Percentiles rank a stretch among this genome's conserved stretches.
Evolutionary conservation across 352 stramenopile species (phyloP).

Genomic region (Pythium scleroteichum): DNA sequence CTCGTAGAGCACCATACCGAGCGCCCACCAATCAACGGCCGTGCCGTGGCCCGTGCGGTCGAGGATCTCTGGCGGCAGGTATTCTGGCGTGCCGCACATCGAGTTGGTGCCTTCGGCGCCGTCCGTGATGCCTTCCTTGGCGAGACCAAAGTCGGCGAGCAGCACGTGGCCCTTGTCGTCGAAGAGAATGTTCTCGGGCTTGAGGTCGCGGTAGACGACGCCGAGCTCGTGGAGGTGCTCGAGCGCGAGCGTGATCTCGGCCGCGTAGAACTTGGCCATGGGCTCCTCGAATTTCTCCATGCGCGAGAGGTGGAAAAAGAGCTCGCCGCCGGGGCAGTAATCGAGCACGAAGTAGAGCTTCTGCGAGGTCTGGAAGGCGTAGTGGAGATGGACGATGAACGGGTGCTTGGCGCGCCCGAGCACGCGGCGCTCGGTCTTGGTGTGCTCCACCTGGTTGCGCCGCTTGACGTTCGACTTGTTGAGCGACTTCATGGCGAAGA

Average conservation of each 20-base stretch:
- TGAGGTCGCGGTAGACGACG: conserved; percentile 87
- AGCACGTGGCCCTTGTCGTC: conserved; percentile 73
- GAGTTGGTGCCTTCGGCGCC: conserved; percentile 84
- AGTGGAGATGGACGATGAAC: conserved; percentile 92
- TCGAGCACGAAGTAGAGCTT: conserved; percentile 93
- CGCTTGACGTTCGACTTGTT: conserved; percentile 91
- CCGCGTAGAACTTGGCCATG: conserved; percentile 91
- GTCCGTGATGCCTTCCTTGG: conserved; percentile 86
- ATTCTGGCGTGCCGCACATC: conserved; percentile 91
- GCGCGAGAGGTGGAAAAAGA: conserved; percentile 90
- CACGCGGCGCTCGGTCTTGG: conserved; percentile 80
- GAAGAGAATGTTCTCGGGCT: conserved; percentile 88
- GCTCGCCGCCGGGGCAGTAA: conserved; percentile 89
- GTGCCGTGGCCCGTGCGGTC: conserved; percentile 88
- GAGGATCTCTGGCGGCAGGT: conserved; percentile 92
- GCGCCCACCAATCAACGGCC: conserved; percentile 92
- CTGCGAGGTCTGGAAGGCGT: conserved; percentile 90
- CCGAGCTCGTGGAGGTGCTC: conserved; percentile 87
- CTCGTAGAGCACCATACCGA: conserved; percentile 93
- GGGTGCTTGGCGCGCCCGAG: conserved; percentile 88
- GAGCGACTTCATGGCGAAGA: conserved; percentile 88
- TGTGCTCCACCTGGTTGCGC: conserved; percentile 86
- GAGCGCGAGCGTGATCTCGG: conserved; percentile 89
- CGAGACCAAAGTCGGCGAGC: conserved; percentile 85
- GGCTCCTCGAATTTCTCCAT: conserved; percentile 88